Conservation (phyloP, 2,329 filamentous ascomycete species). For the Ilyonectria destructans region DNA sequence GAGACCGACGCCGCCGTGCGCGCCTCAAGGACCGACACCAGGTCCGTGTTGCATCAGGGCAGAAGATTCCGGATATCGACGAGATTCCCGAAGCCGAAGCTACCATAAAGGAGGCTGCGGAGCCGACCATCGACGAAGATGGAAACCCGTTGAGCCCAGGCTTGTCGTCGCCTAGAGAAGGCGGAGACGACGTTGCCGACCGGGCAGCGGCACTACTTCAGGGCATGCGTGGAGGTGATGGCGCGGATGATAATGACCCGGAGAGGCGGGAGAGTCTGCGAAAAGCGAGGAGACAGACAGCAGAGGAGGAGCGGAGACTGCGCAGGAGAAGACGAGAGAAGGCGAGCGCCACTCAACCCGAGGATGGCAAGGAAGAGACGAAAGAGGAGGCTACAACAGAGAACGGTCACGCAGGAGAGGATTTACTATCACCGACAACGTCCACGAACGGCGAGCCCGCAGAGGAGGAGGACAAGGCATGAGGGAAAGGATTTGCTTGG, state of each 20-base stretch:
- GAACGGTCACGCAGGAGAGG: conserved; percentile 36
- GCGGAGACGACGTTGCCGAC: conserved; percentile 84
- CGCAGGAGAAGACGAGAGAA: conserved; percentile 79
- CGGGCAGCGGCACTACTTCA: conserved; percentile 88
- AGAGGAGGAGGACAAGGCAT: conserved; percentile 44
- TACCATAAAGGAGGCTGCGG: conserved; percentile 52
- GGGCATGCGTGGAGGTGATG: conserved; percentile 81
- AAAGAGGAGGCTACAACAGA: conserved; percentile 39
- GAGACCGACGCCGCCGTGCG: conserved; percentile 89
- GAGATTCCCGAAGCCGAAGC: conserved; percentile 73
- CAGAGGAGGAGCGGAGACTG: conserved; percentile 82
- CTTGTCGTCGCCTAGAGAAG: conserved; percentile 61
- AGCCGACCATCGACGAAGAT: conserved; percentile 63
- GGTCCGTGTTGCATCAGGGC: conserved; percentile 89
- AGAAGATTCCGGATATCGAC: conserved; percentile 82
- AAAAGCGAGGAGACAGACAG: conserved; percentile 76
- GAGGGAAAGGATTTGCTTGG: conserved; percentile 36
- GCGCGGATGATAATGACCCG: conserved; percentile 65
- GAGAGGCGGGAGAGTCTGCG: conserved; percentile 75
- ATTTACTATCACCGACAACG: conserved; percentile 41
- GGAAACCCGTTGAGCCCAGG: conserved; percentile 68
- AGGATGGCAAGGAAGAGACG: conserved; percentile 42
- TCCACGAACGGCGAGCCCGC: conserved; percentile 34
- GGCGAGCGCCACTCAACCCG: conserved; percentile 58
- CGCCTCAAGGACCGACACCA: conserved; percentile 93